Base-by-base conservation (phyloP, 2,329 filamentous ascomycete genomes). In the Colletotrichum sp. region DNA sequence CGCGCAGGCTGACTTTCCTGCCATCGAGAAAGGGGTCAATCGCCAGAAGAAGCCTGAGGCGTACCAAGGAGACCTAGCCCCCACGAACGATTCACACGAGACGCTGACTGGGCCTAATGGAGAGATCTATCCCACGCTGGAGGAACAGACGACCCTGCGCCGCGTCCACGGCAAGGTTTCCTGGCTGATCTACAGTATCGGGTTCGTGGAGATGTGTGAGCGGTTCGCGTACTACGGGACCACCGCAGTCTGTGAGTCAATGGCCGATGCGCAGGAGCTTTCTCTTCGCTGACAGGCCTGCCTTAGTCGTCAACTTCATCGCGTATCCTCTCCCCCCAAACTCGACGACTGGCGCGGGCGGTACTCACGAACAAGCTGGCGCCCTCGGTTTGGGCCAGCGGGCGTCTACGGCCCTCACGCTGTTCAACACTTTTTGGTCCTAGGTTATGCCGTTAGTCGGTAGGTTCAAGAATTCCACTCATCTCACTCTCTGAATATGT, bases 171-270 rank as follows among this genome's bases (percentile, higher is more conserved):
- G 88, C 66, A 86, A 84, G 76, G 87, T 93, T 22, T 89, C 88
- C 10, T 91, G 87, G 87, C 85, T 86, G 10, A 86, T 89, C 5
- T 92, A 89, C 81, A 92, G 89, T 8, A 87, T 94, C 70, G 91
- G 90, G 3, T 91, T 93, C 78, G 88, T 93, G 61, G 92, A 94
- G 82, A 81, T 93, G 62, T 92, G 90, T 83, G 91, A 93, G 82
- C 88, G 91, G 22, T 93, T 93, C 80, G 90, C 90, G 7, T 93
- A 91, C 85, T 93, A 93, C 79, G 92, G 92, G 52, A 91, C 89
- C 10, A 90, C 89, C 18, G 88, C 89, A 66, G 87, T 92, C 55
- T 93, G 89, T 79, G 86, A 87, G 80, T 90, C 89, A 32, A 1
- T 8, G 5, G 76, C 90, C 88, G 16, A 58, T 22, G 13, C 15